These are phyloP conservation scores for Adansonia digitata DNA, from an alignment of 345 rosid genomes.

Conservation along the genomic window DNA sequence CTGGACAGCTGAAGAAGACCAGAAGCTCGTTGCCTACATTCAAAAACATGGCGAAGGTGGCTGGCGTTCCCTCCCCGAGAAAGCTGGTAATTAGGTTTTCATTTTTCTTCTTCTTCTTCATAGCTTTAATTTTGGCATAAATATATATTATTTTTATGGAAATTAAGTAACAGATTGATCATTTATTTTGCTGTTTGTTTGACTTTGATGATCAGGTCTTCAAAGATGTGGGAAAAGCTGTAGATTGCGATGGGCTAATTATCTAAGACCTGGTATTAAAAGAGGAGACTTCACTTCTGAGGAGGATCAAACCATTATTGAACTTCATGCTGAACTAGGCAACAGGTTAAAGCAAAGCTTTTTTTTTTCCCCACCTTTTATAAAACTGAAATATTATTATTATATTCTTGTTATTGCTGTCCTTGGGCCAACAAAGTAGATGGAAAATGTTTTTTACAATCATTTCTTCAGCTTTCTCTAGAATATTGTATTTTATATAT, in stretches of 20 bases:
- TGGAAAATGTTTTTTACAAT: neutral
- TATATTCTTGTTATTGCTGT: neutral
- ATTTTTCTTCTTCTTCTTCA: neutral
- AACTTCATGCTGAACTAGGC: constrained; percentile 42
- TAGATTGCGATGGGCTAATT: constrained; percentile 49
- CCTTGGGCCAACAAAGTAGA: too few species aligned
- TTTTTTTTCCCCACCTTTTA: too few species aligned
- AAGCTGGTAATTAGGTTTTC: constrained; percentile 33
- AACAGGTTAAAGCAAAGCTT: constrained; percentile 28
- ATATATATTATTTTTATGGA: neutral
- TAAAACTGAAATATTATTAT: neutral
- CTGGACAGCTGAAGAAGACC: constrained; percentile 50
- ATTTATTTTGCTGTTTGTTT: too few species aligned
- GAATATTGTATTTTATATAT: too few species aligned
- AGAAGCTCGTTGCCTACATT: constrained; percentile 35
- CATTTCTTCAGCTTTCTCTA: neutral
- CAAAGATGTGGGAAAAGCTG: constrained; percentile 53
- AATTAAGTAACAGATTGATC: too few species aligned
- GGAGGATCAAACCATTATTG: constrained; percentile 36
- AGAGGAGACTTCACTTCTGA: constrained; percentile 42
- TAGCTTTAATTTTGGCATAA: neutral
- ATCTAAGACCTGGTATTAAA: constrained; percentile 45
- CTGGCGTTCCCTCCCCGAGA: constrained; percentile 46
- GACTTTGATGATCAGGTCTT: too few species aligned
- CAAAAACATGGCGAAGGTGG: constrained; percentile 44